Evolutionary conservation across 2,329 filamentous ascomycete species (phyloP).

Genomic region (Chalara sp.): DNA sequence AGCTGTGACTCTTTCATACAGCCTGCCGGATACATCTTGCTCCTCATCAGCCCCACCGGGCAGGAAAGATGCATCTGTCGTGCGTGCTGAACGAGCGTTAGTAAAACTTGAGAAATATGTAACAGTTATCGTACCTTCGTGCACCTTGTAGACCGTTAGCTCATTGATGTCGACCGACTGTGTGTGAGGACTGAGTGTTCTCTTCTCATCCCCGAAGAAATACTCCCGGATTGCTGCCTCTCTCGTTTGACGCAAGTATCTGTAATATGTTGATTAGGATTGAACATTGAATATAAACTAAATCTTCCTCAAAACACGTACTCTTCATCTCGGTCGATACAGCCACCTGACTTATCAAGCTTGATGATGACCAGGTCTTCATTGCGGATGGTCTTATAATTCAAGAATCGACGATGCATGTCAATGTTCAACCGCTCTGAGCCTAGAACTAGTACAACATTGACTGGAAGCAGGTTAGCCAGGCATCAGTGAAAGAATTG

Average conservation of each 20-base stretch:
- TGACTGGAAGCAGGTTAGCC: conserved; percentile 42
- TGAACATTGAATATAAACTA: too few relatives aligned
- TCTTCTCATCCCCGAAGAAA: conserved; percentile 79
- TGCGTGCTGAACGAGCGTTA: conserved; percentile 16
- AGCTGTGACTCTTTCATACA: conserved; percentile 59
- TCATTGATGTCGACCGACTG: conserved; percentile 75
- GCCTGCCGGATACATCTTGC: conserved; percentile 19
- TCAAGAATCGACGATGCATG: conserved; percentile 62
- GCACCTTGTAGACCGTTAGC: conserved; percentile 65
- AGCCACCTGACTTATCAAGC: conserved; percentile 80
- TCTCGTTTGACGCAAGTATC: conserved; percentile 56
- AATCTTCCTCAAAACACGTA: conserved; percentile 35
- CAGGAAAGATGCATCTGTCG: conserved; percentile 26
- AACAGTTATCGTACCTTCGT: conserved; percentile 43
- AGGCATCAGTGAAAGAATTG: not conserved
- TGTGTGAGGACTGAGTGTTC: conserved; percentile 79
- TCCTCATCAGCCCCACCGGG: conserved; percentile 25
- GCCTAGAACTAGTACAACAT: conserved; percentile 75
- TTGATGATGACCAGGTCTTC: conserved; percentile 70
- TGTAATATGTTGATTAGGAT: not conserved
- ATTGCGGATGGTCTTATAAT: conserved; percentile 46
- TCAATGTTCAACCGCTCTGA: conserved; percentile 71
- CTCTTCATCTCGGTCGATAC: conserved; percentile 64
- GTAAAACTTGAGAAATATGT: not conserved
- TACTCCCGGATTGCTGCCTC: conserved; percentile 82